Base-by-base conservation (phyloP, 805 yeast species). In the Nakazawaea populi region DNA sequence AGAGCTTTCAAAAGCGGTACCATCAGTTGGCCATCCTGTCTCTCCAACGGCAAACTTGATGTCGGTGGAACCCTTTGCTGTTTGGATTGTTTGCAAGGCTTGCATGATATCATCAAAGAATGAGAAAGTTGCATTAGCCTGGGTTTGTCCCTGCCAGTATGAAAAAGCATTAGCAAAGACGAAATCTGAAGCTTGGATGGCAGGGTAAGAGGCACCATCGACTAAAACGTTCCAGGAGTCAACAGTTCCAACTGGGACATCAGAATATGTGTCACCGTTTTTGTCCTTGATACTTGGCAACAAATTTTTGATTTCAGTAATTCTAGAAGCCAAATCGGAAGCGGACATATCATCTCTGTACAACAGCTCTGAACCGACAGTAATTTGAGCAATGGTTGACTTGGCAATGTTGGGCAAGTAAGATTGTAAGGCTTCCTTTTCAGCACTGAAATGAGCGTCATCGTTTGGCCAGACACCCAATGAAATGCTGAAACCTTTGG, bases 101-200 rank as follows among this genome's bases (percentile, higher is more conserved):
- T 92, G 97, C 96, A 91, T 90, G 69, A 92, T 89, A 69, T 92
- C 97, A 68, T 91, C 97, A 59, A 89, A 80, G 85, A 91, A 92
- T 2, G 97, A 89, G 78, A 81, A 88, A 14, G 96, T 82, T 30
- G 97, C 80, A 69, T 91, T 91, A 46, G 69, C 64, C 79, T 77
- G 79, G 58, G 89, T 78, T 75, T 90, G 97, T 42, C 97, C 97
- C 76, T 92, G 98, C 98, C 98, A 92, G 84, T 91, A 92, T 7
- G 97, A 88, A 80, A 92, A 92, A 47, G 97, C 97, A 67, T 92
- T 92, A 63, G 96, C 96, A 68, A 85, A 87, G 55, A 90, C 82
- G 61, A 89, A 75, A 68, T 92, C 98, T 45, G 95, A 75, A 48
- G 89, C 91, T 67, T 80, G 61, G 65, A 92, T 83, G 51, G 87